phyloP scores from a whole-genome alignment of 345 rosid genomes.

The Pistacia atlantica region DNA sequence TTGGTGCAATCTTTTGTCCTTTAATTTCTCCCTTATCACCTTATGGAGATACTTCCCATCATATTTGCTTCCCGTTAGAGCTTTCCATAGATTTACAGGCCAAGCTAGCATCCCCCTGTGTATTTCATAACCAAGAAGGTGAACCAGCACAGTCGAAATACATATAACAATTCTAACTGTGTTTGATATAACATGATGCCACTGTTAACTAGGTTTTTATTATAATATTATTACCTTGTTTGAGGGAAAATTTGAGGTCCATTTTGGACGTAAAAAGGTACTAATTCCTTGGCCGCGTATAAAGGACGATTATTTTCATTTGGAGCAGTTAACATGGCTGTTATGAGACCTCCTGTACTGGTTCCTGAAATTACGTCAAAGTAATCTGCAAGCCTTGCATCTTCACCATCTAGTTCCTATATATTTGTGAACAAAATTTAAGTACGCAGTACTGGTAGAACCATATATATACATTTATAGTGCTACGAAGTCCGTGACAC shows the following conservation, averaged over 20 bases:
- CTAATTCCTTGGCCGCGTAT: slow-evolving; percentile 55
- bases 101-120: slow-evolving; percentile 39
- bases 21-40: slow-evolving; percentile 31
- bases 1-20: slow-evolving; percentile 50
- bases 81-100: slow-evolving; percentile 40
- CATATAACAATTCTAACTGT: no score
- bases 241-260: slow-evolving; percentile 70
- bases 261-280: slow-evolving; percentile 58
- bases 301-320: slow-evolving; percentile 47
- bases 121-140: background rate
- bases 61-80: slow-evolving; percentile 65
- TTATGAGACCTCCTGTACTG: slow-evolving; percentile 72
- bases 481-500: background rate
- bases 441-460: background rate
- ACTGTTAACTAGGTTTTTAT: no score
- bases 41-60: slow-evolving; percentile 57
- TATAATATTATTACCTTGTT: slow-evolving; percentile 31
- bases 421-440: background rate
- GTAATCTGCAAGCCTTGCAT: slow-evolving; percentile 66
- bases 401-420: slow-evolving; percentile 61
- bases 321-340: slow-evolving; percentile 65
- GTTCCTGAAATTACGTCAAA: slow-evolving; percentile 76
- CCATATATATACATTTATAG: background rate
- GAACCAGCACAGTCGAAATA: background rate
- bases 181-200: no score